Evolutionary conservation across 768 basidiomycete genomes (phyloP).

Genomic region (Phylloporus sp.): DNA sequence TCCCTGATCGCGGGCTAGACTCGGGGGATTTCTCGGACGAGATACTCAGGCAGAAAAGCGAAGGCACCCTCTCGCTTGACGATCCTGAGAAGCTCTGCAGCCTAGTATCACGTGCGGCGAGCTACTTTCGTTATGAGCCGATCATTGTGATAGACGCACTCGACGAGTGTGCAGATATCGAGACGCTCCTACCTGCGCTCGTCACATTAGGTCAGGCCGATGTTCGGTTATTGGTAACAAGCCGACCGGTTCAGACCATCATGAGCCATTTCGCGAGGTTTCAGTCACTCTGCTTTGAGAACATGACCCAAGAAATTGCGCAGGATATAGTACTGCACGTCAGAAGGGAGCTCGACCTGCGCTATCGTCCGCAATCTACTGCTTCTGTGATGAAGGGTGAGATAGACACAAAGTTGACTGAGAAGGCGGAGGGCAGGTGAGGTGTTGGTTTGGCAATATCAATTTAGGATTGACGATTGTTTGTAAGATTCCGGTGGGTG

Average conservation of each 20-base stretch:
- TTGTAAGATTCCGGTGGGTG: slow-evolving; percentile 4
- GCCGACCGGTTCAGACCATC: not conserved
- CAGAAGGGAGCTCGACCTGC: not conserved
- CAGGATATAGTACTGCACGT: not conserved
- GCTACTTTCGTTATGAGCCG: not conserved
- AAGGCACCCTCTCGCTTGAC: not conserved
- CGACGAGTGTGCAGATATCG: slow-evolving; percentile 4
- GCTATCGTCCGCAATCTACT: not conserved
- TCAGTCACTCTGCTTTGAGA: not conserved
- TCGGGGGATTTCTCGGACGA: not conserved
- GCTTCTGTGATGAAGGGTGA: not conserved
- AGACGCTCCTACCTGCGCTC: not conserved
- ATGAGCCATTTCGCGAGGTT: not conserved
- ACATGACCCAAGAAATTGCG: not conserved
- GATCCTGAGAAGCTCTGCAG: not conserved
- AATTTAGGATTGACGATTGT: not conserved
- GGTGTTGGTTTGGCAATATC: not conserved
- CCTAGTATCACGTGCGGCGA: not conserved
- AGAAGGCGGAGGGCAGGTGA: slow-evolving; percentile 1
- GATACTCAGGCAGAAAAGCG: not conserved
- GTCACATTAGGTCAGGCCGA: not conserved
- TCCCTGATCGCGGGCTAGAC: not conserved
- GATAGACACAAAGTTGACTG: not conserved
- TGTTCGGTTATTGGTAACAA: slow-evolving; percentile 1
- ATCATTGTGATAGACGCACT: slow-evolving; percentile 9